Evolutionary conservation across 2,329 filamentous ascomycete species (phyloP), one percentile per base, ranked within the genome.

Genomic region (Stemphylium lycopersici): DNA sequence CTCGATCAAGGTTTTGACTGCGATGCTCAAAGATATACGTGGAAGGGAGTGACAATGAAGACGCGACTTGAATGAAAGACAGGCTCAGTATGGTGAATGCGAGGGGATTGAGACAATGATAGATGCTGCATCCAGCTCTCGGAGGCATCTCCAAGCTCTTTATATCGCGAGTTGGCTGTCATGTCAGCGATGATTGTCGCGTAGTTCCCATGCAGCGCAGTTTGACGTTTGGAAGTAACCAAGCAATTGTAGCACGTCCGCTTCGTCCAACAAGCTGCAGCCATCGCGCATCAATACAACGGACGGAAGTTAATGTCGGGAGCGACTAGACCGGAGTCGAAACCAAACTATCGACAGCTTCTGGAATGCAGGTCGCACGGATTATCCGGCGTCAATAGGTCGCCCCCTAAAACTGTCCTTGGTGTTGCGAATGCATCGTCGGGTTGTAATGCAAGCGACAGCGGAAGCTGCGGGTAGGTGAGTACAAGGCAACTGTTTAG

Each of bases 161-260:
- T 58, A 53, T 55, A 52, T 36, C 2, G 3, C 34, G 5, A 42
- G 2, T 2, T 18, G 20, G 33, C 15, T 8, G 12, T 37, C 22
- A 15, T 24, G n/a, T 22, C 6, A 6, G 22, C 2, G 8, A 46
- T 31, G 26, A 44, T 49, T 52, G 41, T 26, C 31, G 8, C 29
- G 31, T 15, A 13, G 44, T 51, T 20, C 44, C 40, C 39, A 22
- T 16, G 46, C 45, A 31, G 31, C 18, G 41, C 39, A 46, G 56
- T 67, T 66, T 69, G 61, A 63, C 47, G 46, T 32, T 37, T 52
- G 46, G 18, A 43, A 43, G 36, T 34, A 51, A 51, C 31, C 26
- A 58, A 52, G 46, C 53, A 57, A 57, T 51, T 56, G 49, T 48
- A 48, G 44, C 31, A 48, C 38, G 56, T 26, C 45, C 31, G 40